Conservation (phyloP, 2,329 filamentous ascomycete genomes). For the Neurospora sp. region DNA sequence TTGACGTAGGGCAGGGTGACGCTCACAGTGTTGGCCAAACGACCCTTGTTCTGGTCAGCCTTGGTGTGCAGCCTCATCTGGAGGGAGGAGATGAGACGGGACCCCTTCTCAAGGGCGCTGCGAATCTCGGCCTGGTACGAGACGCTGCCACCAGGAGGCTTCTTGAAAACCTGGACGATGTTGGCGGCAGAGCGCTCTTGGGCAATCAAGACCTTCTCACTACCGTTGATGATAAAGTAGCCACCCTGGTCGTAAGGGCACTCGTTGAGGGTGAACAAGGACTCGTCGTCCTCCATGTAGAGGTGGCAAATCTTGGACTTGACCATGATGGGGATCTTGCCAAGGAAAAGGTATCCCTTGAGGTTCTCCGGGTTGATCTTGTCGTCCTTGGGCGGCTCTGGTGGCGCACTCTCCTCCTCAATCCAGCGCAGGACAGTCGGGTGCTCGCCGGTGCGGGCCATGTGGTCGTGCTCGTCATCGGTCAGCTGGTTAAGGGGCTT, state of each 20-base stretch:
- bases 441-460: slow-evolving; percentile 43
- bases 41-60: slow-evolving; percentile 67
- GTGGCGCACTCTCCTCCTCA: slow-evolving; percentile 44
- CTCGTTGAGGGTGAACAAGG: slow-evolving; percentile 85
- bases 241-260: slow-evolving; percentile 97
- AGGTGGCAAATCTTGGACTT: slow-evolving; percentile 94
- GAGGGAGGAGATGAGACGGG: slow-evolving; percentile 84
- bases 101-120: slow-evolving; percentile 93
- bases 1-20: slow-evolving; percentile 91
- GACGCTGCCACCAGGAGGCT: slow-evolving; percentile 83
- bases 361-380: slow-evolving; percentile 45
- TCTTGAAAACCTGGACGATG: slow-evolving; percentile 98
- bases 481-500: slow-evolving; percentile 60
- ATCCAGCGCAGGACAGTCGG: slow-evolving; percentile 53
- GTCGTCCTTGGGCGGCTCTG: slow-evolving; percentile 26
- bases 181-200: slow-evolving; percentile 97
- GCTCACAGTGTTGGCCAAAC: slow-evolving; percentile 80
- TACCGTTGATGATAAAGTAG: slow-evolving; percentile 99
- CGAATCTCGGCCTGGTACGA: slow-evolving; percentile 93
- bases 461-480: slow-evolving; percentile 48
- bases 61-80: slow-evolving; percentile 85
- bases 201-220: slow-evolving; percentile 95
- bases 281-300: slow-evolving; percentile 71
- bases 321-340: slow-evolving; percentile 94
- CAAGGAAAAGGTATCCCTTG: slow-evolving; percentile 75